Evolutionary conservation across 2,329 filamentous ascomycete species (phyloP), one percentile per base, ranked within the genome.

Genomic region (Fonsecaea monophora): DNA sequence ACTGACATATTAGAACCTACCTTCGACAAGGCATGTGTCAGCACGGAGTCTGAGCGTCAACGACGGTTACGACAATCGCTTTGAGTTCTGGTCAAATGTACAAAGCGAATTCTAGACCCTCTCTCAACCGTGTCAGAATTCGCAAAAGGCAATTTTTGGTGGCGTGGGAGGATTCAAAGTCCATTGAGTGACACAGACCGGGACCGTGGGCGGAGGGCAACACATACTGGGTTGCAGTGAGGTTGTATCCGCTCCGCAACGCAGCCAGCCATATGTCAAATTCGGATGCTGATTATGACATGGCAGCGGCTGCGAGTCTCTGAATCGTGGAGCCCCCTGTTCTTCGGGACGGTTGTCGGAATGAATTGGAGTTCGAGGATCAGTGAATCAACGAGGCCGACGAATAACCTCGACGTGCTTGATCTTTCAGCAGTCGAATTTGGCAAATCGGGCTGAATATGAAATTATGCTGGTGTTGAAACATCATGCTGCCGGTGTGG

Each of bases 261-360:
- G 66, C 60, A 58, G 55, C 45, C 30, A 63, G 37, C 66, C 66
- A 62, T 37, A 63, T 63, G 66, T 68, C 66, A 65, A 68, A 68
- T 68, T 62, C 48, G 58, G 42, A 40, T 34, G 58, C 35, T 53
- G 45, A 61, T 53, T 53, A 61, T 61, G 58, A 61, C 58, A 61
- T 61, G 58, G 32, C 25, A 40, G 58, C 58, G 58, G 58, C 58
- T 40, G 58, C 58, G 58, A 57, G 55, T 42, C 62, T 21, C 35
- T 18, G 25, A 48, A 34, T 60, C 38, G 42, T 25, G 42, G 54
- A 38, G 21, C 53, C 42, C 18, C 48, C 12, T 25, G 34, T 34
- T 35, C 37, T 38, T 62, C 60, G 13, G 4, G 30, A 34, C 18
- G 7, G 12, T 18, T 30, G 54, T 60, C 38, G 57, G 40, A 34